Evolutionary conservation across 345 rosid genomes (phyloP), one percentile per base, ranked within the genome.

Genomic region (Gossypium australe): DNA sequence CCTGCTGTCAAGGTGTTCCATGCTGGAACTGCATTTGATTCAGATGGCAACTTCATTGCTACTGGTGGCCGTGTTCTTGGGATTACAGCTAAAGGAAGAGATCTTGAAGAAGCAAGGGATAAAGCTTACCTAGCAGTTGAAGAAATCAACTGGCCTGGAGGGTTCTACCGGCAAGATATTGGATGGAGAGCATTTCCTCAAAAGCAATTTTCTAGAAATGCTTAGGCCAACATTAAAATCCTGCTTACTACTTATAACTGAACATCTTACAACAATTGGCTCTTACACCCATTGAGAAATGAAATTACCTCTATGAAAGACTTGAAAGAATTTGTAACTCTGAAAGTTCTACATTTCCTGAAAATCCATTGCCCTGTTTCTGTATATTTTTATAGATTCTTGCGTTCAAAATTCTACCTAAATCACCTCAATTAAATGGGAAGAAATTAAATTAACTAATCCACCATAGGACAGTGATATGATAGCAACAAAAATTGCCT

Each of bases 11-110:
- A 92, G 79, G 84, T 92, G 75, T 92, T 92, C 52, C 98, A 92
- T 49, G 73, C 73, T 9, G 73, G 95, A 76, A 94, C 98, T 5
- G 91, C 85, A 71, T 72, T 89, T 43, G 91, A 93, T 73, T 57
- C 81, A 0, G 84, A 88, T 2, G 93, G 93, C 48, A 88, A 89
- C 75, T 89, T 89, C 67, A 75, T 89, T 17, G 97, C 97, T 1
- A 77, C 79, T 0, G 99, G 98, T 7, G 99, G 99, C 9, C 96
- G 97, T 70, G 97, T 93, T 80, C 94, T 95, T 24, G 96, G 97
- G n/a, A 88, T 93, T 57, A 89, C 98, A 74, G 93, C 96, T 0
- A 89, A 79, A 20, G 98, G 97, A 69, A 84, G 73, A 73, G 89
- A 95, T 83, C 85, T 93, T 67, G 88, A 84, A 77, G 98, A 92